A percentile compares a stretch with the other conserved stretches of the same genome.
phyloP scores from a whole-genome alignment of 768 basidiomycete genomes.

The Lanmaoa rubissima region DNA sequence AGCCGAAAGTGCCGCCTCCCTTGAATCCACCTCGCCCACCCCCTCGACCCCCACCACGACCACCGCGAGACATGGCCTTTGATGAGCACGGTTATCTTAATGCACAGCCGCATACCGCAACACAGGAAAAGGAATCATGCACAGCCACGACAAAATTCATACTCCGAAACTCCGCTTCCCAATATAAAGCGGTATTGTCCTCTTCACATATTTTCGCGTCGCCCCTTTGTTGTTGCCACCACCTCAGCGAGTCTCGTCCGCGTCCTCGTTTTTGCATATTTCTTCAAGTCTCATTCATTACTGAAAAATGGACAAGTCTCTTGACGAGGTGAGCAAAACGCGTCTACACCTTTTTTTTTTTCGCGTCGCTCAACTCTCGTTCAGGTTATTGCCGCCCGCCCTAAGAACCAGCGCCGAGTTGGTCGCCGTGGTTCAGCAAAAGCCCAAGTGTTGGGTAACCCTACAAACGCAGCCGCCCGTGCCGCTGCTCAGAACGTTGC shows the following conservation, averaged over 20 bases:
- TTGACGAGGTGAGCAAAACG: conserved; percentile 66
- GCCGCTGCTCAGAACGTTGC: conserved; percentile 48
- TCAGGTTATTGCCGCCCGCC: conserved; percentile 68
- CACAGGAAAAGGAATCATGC: background rate
- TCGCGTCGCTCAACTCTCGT: conserved; percentile 6
- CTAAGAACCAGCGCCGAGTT: conserved; percentile 42
- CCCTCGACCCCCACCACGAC: conserved; percentile 46
- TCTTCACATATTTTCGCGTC: conserved; percentile 14
- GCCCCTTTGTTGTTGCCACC: conserved; percentile 31
- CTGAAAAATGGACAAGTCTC: conserved; percentile 71
- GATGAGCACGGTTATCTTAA: conserved; percentile 1
- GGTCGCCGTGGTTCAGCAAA: conserved; percentile 50
- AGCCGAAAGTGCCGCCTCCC: conserved; percentile 39
- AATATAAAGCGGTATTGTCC: conserved; percentile 18
- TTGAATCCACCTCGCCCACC: conserved; percentile 65
- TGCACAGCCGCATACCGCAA: conserved; percentile 11
- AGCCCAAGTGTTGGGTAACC: conserved; percentile 57
- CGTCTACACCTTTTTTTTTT: conserved; percentile 2
- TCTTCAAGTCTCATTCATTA: background rate
- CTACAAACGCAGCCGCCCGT: conserved; percentile 49
- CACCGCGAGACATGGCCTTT: conserved; percentile 48
- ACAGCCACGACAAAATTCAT: conserved; percentile 6
- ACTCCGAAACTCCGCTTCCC: conserved; percentile 28
- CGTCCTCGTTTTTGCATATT: background rate
- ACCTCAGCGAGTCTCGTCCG: conserved; percentile 1